These are phyloP conservation scores for Chalciporus piperatoides DNA, from an alignment of 1,284 basidiomycete species.

Conservation along the genomic window DNA sequence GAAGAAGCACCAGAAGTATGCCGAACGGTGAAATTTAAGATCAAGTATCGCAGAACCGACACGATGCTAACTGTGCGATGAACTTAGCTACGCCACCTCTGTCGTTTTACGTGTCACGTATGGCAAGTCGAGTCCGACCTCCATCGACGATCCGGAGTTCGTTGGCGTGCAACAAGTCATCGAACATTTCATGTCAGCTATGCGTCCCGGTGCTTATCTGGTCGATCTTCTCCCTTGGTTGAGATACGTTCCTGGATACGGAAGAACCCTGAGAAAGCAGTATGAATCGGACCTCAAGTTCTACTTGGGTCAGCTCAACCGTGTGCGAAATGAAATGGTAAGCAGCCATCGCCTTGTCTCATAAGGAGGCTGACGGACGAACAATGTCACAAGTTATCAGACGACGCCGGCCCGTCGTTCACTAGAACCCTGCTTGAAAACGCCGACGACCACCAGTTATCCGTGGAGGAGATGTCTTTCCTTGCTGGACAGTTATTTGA, in stretches of 20 bases:
- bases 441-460: slow-evolving; percentile 46
- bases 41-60: background rate
- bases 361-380: slow-evolving; percentile 7
- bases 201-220: slow-evolving; percentile 54
- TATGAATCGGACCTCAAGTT: slow-evolving; percentile 54
- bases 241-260: slow-evolving; percentile 33
- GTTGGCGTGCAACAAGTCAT: slow-evolving; percentile 47
- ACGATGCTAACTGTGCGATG: background rate
- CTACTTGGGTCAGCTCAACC: slow-evolving; percentile 47
- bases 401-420: slow-evolving; percentile 45
- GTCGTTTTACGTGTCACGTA: slow-evolving; percentile 66
- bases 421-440: slow-evolving; percentile 53
- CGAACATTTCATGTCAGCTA: slow-evolving; percentile 45
- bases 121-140: slow-evolving; percentile 48
- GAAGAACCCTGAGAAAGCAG: slow-evolving; percentile 32
- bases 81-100: slow-evolving; percentile 53
- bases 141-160: slow-evolving; percentile 57
- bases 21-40: slow-evolving; percentile 24
- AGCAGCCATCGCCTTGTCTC: background rate
- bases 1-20: slow-evolving; percentile 32
- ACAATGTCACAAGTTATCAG: slow-evolving; percentile 25
- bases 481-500: slow-evolving; percentile 63
- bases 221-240: slow-evolving; percentile 60
- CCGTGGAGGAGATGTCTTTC: slow-evolving; percentile 54
- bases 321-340: slow-evolving; percentile 46